Evolutionary conservation across 2,329 filamentous ascomycete species (phyloP).

Genomic region (Colletotrichum paranaense): DNA sequence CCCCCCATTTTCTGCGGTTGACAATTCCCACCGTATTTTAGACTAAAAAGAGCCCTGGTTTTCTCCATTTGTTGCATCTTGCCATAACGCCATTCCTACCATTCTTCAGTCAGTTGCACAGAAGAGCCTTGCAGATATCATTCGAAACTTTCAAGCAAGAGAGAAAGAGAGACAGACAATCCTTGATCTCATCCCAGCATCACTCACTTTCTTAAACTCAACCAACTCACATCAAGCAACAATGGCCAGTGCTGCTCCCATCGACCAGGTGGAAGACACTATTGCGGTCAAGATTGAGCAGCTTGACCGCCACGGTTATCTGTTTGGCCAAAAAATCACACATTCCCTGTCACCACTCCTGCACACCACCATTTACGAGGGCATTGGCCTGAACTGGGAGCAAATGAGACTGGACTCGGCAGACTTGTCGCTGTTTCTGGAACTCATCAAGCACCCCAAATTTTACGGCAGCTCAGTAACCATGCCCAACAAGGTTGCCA

Average conservation of each 20-base stretch:
- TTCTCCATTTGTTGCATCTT: neutral
- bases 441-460: slow-evolving; percentile 64
- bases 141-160: neutral
- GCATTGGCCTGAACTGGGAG: slow-evolving; percentile 61
- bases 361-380: slow-evolving; percentile 64
- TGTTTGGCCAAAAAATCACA: slow-evolving; percentile 68
- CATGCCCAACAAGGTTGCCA: slow-evolving; percentile 86
- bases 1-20: slow-evolving; percentile 1
- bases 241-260: slow-evolving; percentile 14
- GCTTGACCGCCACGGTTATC: slow-evolving; percentile 61
- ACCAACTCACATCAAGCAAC: neutral
- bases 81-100: neutral
- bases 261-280: slow-evolving; percentile 26
- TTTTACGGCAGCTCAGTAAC: slow-evolving; percentile 81
- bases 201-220: neutral
- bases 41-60: neutral
- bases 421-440: slow-evolving; percentile 60
- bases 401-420: slow-evolving; percentile 65
- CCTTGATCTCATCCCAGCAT: neutral
- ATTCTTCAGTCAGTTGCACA: neutral
- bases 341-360: slow-evolving; percentile 67
- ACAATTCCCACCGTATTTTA: neutral
- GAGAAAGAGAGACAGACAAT: neutral
- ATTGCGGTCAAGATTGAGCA: slow-evolving; percentile 36
- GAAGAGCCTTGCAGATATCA: neutral